Percentiles rank a stretch among this genome's conserved stretches.
Evolutionary conservation across 2,329 filamentous ascomycete genomes (phyloP).

Genomic region (Calonectria pteridis): DNA sequence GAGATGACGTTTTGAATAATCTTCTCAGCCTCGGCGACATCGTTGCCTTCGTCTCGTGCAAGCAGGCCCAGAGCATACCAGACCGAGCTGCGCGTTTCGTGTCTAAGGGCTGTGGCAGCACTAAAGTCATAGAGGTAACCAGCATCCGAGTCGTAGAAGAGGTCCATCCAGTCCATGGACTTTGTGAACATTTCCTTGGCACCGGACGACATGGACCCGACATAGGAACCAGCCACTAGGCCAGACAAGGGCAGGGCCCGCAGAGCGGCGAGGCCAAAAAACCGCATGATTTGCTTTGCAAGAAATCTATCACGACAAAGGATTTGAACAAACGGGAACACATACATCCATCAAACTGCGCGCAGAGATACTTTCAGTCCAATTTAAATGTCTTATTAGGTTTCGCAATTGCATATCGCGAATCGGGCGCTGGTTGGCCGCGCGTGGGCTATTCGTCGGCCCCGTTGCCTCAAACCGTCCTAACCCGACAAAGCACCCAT

Average conservation of each 20-base stretch:
- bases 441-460: not conserved
- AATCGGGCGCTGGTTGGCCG: not conserved
- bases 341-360: not conserved
- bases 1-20: slow-evolving; percentile 67
- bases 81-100: slow-evolving; percentile 68
- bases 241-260: not conserved
- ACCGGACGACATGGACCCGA: slow-evolving; percentile 21
- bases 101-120: slow-evolving; percentile 58
- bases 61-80: slow-evolving; percentile 72
- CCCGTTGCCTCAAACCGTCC: slow-evolving; percentile 1
- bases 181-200: slow-evolving; percentile 35
- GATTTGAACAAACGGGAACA: not conserved
- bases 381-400: slow-evolving; percentile 12
- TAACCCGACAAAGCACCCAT: not conserved
- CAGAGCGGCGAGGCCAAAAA: not conserved
- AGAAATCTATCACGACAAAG: not conserved
- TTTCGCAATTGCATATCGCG: not conserved
- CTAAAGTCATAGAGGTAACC: slow-evolving; percentile 67
- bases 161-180: slow-evolving; percentile 61
- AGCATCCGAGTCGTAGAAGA: slow-evolving; percentile 63
- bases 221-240: not conserved
- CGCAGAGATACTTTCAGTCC: not conserved
- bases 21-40: slow-evolving; percentile 63
- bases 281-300: not conserved
- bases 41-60: slow-evolving; percentile 63